These are phyloP conservation scores for Diversispora epigaea DNA, from an alignment of 192 early-diverging fungal species.

Conservation along the genomic window DNA sequence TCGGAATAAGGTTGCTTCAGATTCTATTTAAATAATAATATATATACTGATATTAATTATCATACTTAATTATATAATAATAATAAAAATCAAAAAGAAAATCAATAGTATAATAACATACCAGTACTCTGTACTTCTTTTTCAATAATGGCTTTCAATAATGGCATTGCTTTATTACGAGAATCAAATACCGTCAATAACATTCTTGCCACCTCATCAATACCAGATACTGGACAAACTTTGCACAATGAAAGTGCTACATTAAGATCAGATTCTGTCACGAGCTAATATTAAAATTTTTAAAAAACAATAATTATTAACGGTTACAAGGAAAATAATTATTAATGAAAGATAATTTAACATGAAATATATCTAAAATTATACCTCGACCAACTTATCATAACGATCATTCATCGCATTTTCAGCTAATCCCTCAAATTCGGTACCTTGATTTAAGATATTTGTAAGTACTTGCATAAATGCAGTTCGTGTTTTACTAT, in stretches of 20 bases:
- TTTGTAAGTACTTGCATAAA: slow-evolving; percentile 94
- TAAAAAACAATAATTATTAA: slow-evolving; percentile 6
- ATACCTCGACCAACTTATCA: slow-evolving; percentile 73
- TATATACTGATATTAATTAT: too few species aligned
- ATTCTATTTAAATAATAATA: slow-evolving; percentile 16
- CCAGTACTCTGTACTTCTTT: slow-evolving; percentile 85
- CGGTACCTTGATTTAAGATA: slow-evolving; percentile 85
- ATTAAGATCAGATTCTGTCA: slow-evolving; percentile 71
- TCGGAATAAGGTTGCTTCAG: slow-evolving; percentile 84
- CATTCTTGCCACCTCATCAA: slow-evolving; percentile 82
- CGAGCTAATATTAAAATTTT: slow-evolving; percentile 36
- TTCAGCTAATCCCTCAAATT: slow-evolving; percentile 75
- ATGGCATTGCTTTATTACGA: slow-evolving; percentile 62
- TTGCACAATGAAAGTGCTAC: slow-evolving; percentile 81
- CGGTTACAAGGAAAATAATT: too few species aligned
- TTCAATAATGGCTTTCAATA: slow-evolving; percentile 81
- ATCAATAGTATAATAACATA: slow-evolving; percentile 32
- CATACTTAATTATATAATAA: neutral
- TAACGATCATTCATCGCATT: slow-evolving; percentile 77
- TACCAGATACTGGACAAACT: slow-evolving; percentile 80
- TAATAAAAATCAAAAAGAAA: neutral
- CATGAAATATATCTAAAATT: slow-evolving; percentile 9
- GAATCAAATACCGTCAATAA: slow-evolving; percentile 81
- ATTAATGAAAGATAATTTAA: neutral
- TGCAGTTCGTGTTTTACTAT: slow-evolving; percentile 80